Evolutionary conservation across 2,329 filamentous ascomycete species (phyloP).

Genomic region (Exophiala dermatitidis): DNA sequence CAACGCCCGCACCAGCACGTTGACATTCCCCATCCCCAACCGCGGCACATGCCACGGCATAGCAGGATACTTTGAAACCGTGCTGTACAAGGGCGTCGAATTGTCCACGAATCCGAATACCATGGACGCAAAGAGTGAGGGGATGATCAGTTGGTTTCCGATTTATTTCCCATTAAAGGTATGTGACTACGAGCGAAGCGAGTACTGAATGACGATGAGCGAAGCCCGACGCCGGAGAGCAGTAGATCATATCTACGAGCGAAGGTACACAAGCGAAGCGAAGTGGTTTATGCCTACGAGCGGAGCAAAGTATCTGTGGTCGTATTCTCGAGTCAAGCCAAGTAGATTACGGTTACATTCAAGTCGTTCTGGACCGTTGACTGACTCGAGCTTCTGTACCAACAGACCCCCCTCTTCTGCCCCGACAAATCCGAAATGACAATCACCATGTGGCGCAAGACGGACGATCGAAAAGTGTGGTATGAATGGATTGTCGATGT

Average conservation of each 20-base stretch:
- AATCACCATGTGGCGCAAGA: slow-evolving; percentile 92
- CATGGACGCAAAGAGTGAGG: slow-evolving; percentile 85
- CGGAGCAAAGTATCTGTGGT: no score
- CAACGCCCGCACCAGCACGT: slow-evolving; percentile 71
- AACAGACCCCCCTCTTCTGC: slow-evolving; percentile 74
- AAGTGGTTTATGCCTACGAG: no score
- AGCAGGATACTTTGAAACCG: slow-evolving; percentile 91
- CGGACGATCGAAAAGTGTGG: slow-evolving; percentile 93
- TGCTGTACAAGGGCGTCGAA: slow-evolving; percentile 59
- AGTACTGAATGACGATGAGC: no score
- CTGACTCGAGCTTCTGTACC: not conserved
- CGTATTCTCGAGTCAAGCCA: no score
- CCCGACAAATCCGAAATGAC: slow-evolving; percentile 79
- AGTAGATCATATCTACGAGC: no score
- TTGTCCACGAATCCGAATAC: slow-evolving; percentile 87
- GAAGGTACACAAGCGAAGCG: no score
- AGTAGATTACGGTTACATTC: no score
- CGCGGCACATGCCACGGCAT: slow-evolving; percentile 84
- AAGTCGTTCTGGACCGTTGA: no score
- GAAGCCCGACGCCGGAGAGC: no score
- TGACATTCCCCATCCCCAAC: slow-evolving; percentile 69
- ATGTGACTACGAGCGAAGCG: not conserved
- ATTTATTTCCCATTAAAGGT: slow-evolving; percentile 97
- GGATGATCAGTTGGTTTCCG: slow-evolving; percentile 99
- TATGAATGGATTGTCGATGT: slow-evolving; percentile 97